Percentiles rank a stretch among this genome's conserved stretches.
These are phyloP conservation scores for Macrolepiota dolichaula DNA, from an alignment of 768 basidiomycete species.

Conservation along the genomic window DNA sequence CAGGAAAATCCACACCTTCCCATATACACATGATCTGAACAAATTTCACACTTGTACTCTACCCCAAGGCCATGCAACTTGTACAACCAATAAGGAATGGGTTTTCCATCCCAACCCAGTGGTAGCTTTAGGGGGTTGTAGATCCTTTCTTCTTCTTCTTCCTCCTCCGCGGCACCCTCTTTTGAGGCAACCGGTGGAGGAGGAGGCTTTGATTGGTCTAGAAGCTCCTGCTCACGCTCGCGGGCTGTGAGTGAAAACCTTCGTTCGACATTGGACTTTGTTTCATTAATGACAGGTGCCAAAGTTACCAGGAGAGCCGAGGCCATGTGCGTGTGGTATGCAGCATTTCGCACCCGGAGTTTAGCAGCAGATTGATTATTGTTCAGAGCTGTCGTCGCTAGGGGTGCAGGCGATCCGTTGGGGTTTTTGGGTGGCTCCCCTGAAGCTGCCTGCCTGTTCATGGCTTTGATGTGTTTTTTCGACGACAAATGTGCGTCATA, in stretches of 20 bases:
- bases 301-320: slow-evolving; percentile 66
- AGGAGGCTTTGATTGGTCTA: slow-evolving; percentile 63
- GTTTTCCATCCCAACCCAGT: slow-evolving; percentile 97
- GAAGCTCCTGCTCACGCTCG: slow-evolving; percentile 90
- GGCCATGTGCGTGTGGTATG: slow-evolving; percentile 68
- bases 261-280: slow-evolving; percentile 94
- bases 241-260: slow-evolving; percentile 95
- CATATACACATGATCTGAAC: slow-evolving; percentile 96
- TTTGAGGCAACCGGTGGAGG: slow-evolving; percentile 42
- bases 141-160: slow-evolving; percentile 93
- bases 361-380: slow-evolving; percentile 33
- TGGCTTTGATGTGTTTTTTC: slow-evolving; percentile 93
- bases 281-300: slow-evolving; percentile 71
- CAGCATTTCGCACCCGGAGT: slow-evolving; percentile 59
- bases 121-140: slow-evolving; percentile 98
- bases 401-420: slow-evolving; percentile 44
- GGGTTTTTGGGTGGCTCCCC: slow-evolving; percentile 49
- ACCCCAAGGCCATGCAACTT: slow-evolving; percentile 98
- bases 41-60: slow-evolving; percentile 96
- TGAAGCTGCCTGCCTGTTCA: slow-evolving; percentile 63
- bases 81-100: slow-evolving; percentile 98
- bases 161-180: slow-evolving; percentile 60
- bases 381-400: slow-evolving; percentile 20
- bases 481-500: slow-evolving; percentile 95
- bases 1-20: slow-evolving; percentile 68